A percentile compares a stretch with the other conserved stretches of the same genome.
Evolutionary conservation across 768 basidiomycete species (phyloP).

Genomic region (Chalciporus pseudorubinellus): DNA sequence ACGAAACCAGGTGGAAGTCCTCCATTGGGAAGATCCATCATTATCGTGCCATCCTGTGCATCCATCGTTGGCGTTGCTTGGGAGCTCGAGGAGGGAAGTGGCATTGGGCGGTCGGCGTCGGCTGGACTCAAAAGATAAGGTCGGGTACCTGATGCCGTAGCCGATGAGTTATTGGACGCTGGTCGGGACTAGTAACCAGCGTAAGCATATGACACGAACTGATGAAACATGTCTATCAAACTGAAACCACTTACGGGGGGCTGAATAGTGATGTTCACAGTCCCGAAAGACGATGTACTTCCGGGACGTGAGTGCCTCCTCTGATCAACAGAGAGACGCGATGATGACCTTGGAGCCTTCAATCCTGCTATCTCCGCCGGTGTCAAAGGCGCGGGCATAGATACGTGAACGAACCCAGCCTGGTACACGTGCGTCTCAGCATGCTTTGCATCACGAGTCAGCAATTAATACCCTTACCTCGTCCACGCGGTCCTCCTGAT

Average conservation of each 20-base stretch:
- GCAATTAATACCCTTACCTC: conserved; percentile 26
- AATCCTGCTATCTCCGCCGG: conserved; percentile 23
- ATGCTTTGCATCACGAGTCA: conserved; percentile 2
- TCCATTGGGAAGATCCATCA: conserved; percentile 26
- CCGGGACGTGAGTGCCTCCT: conserved; percentile 23
- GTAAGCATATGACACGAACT: conserved; percentile 7
- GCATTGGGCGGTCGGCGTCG: conserved; percentile 38
- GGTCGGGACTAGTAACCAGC: conserved; percentile 36
- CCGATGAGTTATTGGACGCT: conserved; percentile 34
- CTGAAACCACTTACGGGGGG: conserved; percentile 26
- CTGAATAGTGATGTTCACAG: conserved; percentile 32
- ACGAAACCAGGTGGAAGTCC: conserved; percentile 40
- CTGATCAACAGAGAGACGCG: conserved; percentile 26
- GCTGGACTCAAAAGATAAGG: conserved; percentile 37
- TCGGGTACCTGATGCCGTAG: conserved; percentile 24
- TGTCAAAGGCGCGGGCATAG: conserved; percentile 30
- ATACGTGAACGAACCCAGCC: conserved; percentile 36
- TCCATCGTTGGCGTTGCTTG: conserved; percentile 6
- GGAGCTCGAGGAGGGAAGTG: conserved; percentile 24
- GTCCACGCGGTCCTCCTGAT: conserved; percentile 39
- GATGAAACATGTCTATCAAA: background rate
- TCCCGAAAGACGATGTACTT: conserved; percentile 30
- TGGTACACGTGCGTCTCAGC: conserved; percentile 12
- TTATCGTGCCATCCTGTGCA: conserved; percentile 11
- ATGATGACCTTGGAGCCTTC: conserved; percentile 14